Evolutionary conservation across 2,329 filamentous ascomycete species (phyloP).

Genomic region (Thermothelomyces thermophilus): DNA sequence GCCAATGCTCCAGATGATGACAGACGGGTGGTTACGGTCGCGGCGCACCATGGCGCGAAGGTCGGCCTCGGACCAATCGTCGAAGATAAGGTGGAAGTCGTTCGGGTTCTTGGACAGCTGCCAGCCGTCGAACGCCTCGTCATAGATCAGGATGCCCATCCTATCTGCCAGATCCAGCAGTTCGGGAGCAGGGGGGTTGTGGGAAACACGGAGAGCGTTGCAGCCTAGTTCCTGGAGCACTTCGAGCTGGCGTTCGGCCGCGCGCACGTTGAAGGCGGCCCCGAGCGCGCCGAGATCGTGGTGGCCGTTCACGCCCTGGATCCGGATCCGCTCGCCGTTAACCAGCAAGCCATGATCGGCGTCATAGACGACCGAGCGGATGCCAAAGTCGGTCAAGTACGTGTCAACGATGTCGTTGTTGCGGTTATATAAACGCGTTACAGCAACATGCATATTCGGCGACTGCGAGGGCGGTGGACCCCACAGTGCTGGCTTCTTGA

Average conservation of each 20-base stretch:
- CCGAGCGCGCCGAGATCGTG: conserved; percentile 46
- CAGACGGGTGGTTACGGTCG: conserved; percentile 48
- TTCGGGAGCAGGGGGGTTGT: conserved; percentile 47
- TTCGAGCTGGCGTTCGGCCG: conserved; percentile 42
- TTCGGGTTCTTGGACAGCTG: conserved; percentile 36
- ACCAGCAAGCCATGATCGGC: conserved; percentile 29
- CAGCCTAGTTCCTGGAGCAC: conserved; percentile 42
- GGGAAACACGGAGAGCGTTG: conserved; percentile 45
- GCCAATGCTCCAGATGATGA: conserved; percentile 47
- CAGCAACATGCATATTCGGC: conserved; percentile 42
- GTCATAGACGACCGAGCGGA: conserved; percentile 30
- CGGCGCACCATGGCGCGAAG: conserved; percentile 44
- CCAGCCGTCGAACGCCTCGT: conserved; percentile 52
- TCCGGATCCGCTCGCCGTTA: conserved; percentile 38
- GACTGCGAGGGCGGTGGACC: conserved; percentile 39
- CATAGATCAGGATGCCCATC: conserved; percentile 44
- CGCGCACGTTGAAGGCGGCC: conserved; percentile 43
- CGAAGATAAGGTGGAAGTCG: conserved; percentile 46
- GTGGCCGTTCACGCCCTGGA: conserved; percentile 45
- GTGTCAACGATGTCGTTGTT: conserved; percentile 26
- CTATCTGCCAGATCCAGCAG: conserved; percentile 44
- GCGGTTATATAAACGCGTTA: conserved; percentile 33
- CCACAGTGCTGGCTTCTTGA: conserved; percentile 41
- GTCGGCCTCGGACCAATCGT: conserved; percentile 48
- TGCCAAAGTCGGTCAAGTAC: conserved; percentile 45